A percentile compares a stretch with the other conserved stretches of the same genome.
phyloP scores from a whole-genome alignment of 306 rosid species.

The Prunus salicina region DNA sequence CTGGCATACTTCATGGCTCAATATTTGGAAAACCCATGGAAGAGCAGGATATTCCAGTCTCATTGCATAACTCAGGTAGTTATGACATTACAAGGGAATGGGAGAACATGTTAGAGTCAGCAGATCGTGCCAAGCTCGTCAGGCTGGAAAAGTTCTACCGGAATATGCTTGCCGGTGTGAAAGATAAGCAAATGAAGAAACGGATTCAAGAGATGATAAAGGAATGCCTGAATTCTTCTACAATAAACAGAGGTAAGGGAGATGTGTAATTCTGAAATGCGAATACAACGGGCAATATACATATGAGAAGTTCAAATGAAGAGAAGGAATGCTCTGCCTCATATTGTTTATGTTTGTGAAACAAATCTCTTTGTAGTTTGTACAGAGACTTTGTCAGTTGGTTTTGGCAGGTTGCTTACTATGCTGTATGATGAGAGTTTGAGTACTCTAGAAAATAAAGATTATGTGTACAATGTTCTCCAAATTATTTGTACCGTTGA shows the following conservation, averaged over 20 bases:
- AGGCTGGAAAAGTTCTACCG: conserved; percentile 71
- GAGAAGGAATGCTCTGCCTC: neutral
- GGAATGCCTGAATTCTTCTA: conserved; percentile 59
- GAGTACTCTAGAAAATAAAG: neutral
- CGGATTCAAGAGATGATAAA: conserved; percentile 67
- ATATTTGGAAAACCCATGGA: conserved; percentile 76
- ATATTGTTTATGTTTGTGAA: neutral
- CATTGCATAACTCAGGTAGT: conserved; percentile 47
- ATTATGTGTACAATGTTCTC: neutral
- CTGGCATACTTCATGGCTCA: conserved; percentile 72
- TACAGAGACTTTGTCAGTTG: neutral
- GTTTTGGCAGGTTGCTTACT: neutral
- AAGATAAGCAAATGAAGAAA: conserved; percentile 74
- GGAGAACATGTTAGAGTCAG: conserved; percentile 75
- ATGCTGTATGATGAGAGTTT: neutral
- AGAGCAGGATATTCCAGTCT: conserved; percentile 64
- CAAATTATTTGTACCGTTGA: neutral
- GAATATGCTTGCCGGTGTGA: conserved; percentile 60
- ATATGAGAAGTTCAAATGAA: neutral
- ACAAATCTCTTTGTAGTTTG: neutral
- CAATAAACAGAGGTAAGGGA: neutral
- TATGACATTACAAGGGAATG: conserved; percentile 76
- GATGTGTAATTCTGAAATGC: neutral
- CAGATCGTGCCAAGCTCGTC: conserved; percentile 53
- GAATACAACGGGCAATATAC: neutral